Base-by-base conservation (phyloP, 495 filamentous ascomycete genomes). In the Penicillium malachiteum region DNA sequence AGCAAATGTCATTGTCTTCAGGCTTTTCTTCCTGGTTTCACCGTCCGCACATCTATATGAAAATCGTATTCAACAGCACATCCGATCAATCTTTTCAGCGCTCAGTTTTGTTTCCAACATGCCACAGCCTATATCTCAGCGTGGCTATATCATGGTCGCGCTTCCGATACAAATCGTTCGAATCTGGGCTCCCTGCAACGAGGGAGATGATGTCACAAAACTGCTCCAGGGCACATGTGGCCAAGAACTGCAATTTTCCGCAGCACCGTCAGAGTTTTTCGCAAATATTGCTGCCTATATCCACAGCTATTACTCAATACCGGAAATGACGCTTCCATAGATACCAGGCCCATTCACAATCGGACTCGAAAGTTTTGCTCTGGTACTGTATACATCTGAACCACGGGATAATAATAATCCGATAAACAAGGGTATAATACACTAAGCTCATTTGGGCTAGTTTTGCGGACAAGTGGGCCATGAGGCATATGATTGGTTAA, bases 141-240 rank as follows among this genome's bases (percentile, higher is more conserved):
- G 57, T 18, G 57, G 52, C n/a, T 51, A 42, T 13, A 48, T 56
- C 11, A 60, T 60, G 47, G 18, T 60, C 10, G 38, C 26, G n/a
- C 43, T 60, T 31, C 57, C 57, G 7, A 37, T 55, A 1, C 30
- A 32, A 35, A 60, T 60, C 13, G 8, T 56, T 17, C 14, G 30
- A 5, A 48, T 48, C 32, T 60, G 57, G 57, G 43, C 37, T 10
- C 52, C 57, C 16, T 14, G 32, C 16, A 40, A 31, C 1, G 21
- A 31, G 37, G 14, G 11, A 10, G 13, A 41, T 30, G 34, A 14
- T 40, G 2, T 37, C 11, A 5, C 4, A 14, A 16, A 17, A 12
- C 21, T 26, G 12, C 14, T 43, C 17, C 26, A 44, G 18, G 31
- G 44, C 21, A 13, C n/a, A 32, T 32, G 13, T 8, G 12, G 14